These are phyloP conservation scores for Amaranthus cruentus DNA, from an alignment of 148 eudicot species.

Conservation along the genomic window DNA sequence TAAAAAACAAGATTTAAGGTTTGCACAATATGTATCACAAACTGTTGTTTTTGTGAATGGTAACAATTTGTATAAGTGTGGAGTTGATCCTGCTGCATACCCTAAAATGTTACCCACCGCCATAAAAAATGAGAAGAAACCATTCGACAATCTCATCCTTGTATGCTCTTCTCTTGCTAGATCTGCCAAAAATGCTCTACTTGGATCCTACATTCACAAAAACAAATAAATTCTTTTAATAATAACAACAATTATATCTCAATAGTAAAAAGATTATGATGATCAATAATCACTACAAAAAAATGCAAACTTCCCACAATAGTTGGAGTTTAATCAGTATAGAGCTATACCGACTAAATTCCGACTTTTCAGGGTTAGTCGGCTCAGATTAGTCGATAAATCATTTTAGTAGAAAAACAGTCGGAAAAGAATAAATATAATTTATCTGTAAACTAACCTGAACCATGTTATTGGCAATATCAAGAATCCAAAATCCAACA, in stretches of 20 bases:
- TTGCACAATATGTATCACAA: constrained; percentile 78
- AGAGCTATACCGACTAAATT: too few species aligned
- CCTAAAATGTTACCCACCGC: constrained; percentile 74
- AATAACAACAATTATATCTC: too few species aligned
- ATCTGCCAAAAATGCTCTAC: constrained; percentile 76
- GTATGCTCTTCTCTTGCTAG: constrained; percentile 37
- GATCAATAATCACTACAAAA: too few species aligned
- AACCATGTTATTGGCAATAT: constrained; percentile 70
- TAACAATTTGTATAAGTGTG: constrained; percentile 36
- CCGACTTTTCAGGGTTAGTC: too few species aligned
- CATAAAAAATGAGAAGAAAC: constrained; percentile 65
- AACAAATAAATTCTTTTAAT: too few species aligned
- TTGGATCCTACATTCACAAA: constrained; percentile 45
- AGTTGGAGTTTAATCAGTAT: too few species aligned
- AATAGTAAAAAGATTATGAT: too few species aligned
- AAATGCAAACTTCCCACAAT: too few species aligned
- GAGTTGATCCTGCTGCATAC: constrained; percentile 69
- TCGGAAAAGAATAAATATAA: not conserved
- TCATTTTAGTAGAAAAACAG: too few species aligned
- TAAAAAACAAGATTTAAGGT: constrained; percentile 69
- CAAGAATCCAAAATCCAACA: constrained; percentile 75
- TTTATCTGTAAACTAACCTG: constrained; percentile 19
- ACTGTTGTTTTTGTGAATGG: constrained; percentile 61
- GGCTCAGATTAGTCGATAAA: too few species aligned
- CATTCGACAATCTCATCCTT: constrained; percentile 44